Conservation (phyloP, 257 asterid species). For the Gentiana straminea region DNA sequence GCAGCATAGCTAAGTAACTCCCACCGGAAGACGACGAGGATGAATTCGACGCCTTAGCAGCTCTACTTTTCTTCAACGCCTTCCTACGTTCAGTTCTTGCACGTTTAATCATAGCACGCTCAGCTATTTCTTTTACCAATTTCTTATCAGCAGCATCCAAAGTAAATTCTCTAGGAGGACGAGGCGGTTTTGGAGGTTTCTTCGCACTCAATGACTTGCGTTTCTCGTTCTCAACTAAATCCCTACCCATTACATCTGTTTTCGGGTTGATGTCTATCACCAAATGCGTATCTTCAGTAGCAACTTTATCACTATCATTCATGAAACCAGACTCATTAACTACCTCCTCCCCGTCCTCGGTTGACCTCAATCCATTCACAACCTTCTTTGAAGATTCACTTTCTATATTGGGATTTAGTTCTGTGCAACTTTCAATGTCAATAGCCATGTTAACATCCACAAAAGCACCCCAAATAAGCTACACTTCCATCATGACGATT, state of each 20-base stretch:
- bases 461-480: background rate
- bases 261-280: conserved; percentile 12
- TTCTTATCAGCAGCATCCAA: conserved; percentile 86
- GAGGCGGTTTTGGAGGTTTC: conserved; percentile 76
- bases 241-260: conserved; percentile 5
- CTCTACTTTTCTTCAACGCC: conserved; percentile 61
- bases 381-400: conserved; percentile 16
- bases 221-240: conserved; percentile 34
- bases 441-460: conserved; percentile 32
- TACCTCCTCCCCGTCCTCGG: conserved; percentile 19
- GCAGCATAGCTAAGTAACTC: conserved; percentile 51
- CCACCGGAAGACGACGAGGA: conserved; percentile 36
- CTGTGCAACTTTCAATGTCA: conserved; percentile 34
- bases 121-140: conserved; percentile 64
- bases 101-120: conserved; percentile 57
- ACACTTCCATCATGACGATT: conserved; percentile 22
- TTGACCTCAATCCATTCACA: conserved; percentile 6
- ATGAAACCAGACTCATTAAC: background rate
- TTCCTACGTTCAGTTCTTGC: conserved; percentile 72
- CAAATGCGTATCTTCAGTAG: conserved; percentile 17
- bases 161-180: conserved; percentile 69
- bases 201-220: conserved; percentile 45
- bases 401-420: conserved; percentile 14
- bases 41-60: conserved; percentile 34
- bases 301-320: conserved; percentile 14